Evolutionary conservation across 208 protist species (phyloP).

Genomic region (Acanthamoeba divionensis): DNA sequence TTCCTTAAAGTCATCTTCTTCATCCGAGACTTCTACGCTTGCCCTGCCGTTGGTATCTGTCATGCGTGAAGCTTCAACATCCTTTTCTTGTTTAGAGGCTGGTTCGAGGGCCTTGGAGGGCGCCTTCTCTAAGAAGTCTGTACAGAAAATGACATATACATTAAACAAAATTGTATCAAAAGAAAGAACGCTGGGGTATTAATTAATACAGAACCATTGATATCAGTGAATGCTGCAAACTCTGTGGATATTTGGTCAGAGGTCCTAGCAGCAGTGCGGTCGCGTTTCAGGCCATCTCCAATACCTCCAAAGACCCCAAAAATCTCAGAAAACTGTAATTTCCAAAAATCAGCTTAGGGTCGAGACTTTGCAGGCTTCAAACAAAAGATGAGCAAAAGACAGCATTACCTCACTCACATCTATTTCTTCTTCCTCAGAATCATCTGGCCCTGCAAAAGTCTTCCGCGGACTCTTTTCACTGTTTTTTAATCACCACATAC

Average conservation of each 20-base stretch:
- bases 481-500: too few relatives aligned
- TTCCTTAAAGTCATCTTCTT: too few relatives aligned
- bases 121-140: neutral
- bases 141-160: too few relatives aligned
- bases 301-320: conserved; percentile 36
- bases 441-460: neutral
- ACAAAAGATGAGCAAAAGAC: neutral
- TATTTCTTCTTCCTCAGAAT: conserved; percentile 47
- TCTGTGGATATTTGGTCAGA: neutral
- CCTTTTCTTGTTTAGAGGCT: too few relatives aligned
- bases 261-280: neutral
- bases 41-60: too few relatives aligned
- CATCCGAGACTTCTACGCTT: too few relatives aligned
- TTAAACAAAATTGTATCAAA: too few relatives aligned
- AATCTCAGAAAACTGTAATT: conserved; percentile 24
- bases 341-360: neutral
- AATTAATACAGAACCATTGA: conserved; percentile 42
- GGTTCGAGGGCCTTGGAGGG: too few relatives aligned
- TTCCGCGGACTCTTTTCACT: neutral
- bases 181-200: too few relatives aligned
- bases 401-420: conserved; percentile 23
- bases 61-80: too few relatives aligned
- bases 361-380: neutral
- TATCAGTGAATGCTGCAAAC: neutral
- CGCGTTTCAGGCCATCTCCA: neutral